Base-by-base conservation (phyloP, 495 filamentous ascomycete genomes). In the Physcia stellaris region DNA sequence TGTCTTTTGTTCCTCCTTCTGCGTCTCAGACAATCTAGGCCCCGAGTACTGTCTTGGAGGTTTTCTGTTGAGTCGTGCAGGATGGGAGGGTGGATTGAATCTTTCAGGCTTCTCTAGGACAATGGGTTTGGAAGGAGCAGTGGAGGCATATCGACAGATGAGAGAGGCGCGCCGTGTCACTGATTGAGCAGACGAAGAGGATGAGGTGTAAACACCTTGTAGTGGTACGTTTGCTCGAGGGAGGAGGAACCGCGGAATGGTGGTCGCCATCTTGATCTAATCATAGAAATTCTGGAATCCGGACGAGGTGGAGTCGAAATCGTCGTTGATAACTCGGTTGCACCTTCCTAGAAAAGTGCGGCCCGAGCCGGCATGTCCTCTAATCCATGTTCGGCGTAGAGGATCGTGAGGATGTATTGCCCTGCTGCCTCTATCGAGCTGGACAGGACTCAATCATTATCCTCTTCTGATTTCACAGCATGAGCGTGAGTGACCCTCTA, bases 1-100 rank as follows among this genome's bases (percentile, higher is more conserved):
- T 34, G 52, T 68, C 42, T 62, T 63, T 59, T 81, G 79, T 39
- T 65, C 69, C 32, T 68, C 58, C 26, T 62, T 59, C 53, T 92
- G 74, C 26, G 69, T 60, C 17, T 63, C 61, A 15, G 67, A 68
- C 26, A 80, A 56, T 9, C 63, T 48, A 9, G 79, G 79, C 24
- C 86, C 86, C 28, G 79, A 77, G 59, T 88, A 86, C 19, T 44
- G 43, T 31, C 59, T 54, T n/a, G 52, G 57, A 19, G 44, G 41
- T 17, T 56, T 57, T 59, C 57, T 62, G 66, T 56, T 46, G 43
- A 42, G 62, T 36, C 77, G 70, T 19, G 75, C 57, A 20, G 73
- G 73, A 56, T 94, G 86, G 0, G 86, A 94, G 0, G 86, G 86
- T 0, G 86, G 86, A 35, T 76, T 79, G 63, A 90, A 93, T 43